Evolutionary conservation across 2,329 filamentous ascomycete species (phyloP), one percentile per base, ranked within the genome.

Genomic region (Esteya vermicola): DNA sequence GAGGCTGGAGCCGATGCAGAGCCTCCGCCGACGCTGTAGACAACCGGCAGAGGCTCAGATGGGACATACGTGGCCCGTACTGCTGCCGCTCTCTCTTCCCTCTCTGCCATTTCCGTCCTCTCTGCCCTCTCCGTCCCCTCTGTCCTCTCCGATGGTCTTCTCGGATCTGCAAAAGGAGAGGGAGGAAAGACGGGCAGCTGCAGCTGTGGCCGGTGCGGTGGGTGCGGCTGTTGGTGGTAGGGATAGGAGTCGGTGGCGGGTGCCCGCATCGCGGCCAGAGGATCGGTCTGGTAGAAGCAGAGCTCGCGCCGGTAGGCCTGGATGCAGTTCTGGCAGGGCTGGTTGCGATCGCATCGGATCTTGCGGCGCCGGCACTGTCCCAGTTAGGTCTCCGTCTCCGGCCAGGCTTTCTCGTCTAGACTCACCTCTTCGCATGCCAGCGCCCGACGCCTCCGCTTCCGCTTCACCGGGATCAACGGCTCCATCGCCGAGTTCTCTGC

Each of bases 331-430:
- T 51, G 54, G 43, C 63, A 67, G 0, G 63, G 63, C 4, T 46
- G 47, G 20, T 58, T 53, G 25, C 59, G 54, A 40, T 66, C 57
- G 40, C 63, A 67, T n/a, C 57, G 53, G 14, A 65, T 57, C 44
- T 67, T 67, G 37, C 63, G 60, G n/a, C 52, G 54, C 9, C 63
- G 52, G 42, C 63, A 66, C 6, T 61, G 52, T 13, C 36, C 10
- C 19, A 6, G 8, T 31, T 8, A 32, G 14, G 19, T 19, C 4
- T 34, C 16, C 18, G 5, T 3, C 16, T 19, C 9, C 18, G 1
- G 4, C 7, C 23, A 9, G 12, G n/a, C 14, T 12, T 6, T 18
- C 19, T 31, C 14, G 6, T 31, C 20, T 32, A 4, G 4, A n/a
- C 25, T 36, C 27, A 49, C 47, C 43, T 40, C 70, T 9, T 55